Evolutionary conservation across 2,329 filamentous ascomycete species (phyloP), one percentile per base, ranked within the genome.

Genomic region (Phialocephala subalpina): DNA sequence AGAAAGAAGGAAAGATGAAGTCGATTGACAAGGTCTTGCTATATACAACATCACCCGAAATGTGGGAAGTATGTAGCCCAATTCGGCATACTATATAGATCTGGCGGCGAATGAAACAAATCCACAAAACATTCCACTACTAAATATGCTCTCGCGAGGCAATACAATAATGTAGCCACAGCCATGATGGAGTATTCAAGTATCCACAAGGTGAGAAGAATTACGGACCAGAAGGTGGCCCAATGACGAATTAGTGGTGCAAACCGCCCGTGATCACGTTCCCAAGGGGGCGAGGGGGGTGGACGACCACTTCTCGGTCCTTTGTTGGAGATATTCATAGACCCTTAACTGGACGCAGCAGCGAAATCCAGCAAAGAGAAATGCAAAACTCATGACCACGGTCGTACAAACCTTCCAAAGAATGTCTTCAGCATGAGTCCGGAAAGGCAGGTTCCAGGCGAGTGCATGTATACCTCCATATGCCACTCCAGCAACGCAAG

Each of bases 101-200:
- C 25, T 16, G 47, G 22, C 18, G 49, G 47, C 3, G 49, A 55
- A 29, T 56, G 22, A 33, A 56, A 47, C 45, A 62, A 25, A 57
- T 36, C 42, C 9, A 64, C 20, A 45, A 64, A 64, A 45, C 42
- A 64, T 36, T 64, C 62, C 20, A 64, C 62, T 12, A 60, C 42
- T 5, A 64, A 25, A n/a, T 53, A 53, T 7, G 22, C 36, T 9
- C 62, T 53, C 3, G 56, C 33, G 9, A 22, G 18, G 29, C 52
- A 3, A 40, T 55, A 35, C 2, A 14, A 14, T 27, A 56, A 16
- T 9, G 25, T 18, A 33, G 52, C 20, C 25, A 12, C 22, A 49
- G 9, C 18, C 20, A 27, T 25, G 11, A 49, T 6, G 4, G 18
- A 3, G 20, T 22, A 49, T 20, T 25, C 6, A 16, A 49, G 6